Base-by-base conservation (phyloP, 2,329 filamentous ascomycete species). In the Diaporthe citri region DNA sequence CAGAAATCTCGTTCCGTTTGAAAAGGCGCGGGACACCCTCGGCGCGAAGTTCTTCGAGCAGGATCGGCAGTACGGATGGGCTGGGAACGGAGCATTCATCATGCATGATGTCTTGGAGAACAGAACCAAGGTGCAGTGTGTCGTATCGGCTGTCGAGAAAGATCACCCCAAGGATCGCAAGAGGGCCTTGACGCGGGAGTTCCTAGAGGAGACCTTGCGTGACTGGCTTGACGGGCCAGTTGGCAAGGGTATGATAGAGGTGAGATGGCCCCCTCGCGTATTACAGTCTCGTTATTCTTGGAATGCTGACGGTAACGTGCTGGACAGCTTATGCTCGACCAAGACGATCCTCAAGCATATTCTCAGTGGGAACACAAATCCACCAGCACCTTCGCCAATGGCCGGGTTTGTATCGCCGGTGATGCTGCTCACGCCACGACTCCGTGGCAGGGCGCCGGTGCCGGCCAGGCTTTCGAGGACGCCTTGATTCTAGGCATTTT, bases 351-450 rank as follows among this genome's bases (percentile, higher is more conserved):
- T 15, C 69, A 75, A 31, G 75, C 72, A 6, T 77, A 76, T 55
- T 76, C 76, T n/a, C 48, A 75, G 39, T 77, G 76, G 75, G 76
- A 77, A 62, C 76, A 77, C 31, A 77, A 76, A 31, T 66, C 70
- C 9, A 76, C 76, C 13, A 70, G 69, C 22, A 77, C 73, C 4
- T 77, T 56, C 34, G 55, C 52, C 12, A 73, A 59, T 12, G 73
- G 71, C 17, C 70, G 39, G 25, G 72, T 73, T 9, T 76, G 67
- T 25, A 73, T 77, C 20, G 64, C 66, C 46, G 76, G 76, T 22
- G 76, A 77, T 43, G 76, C 76, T 2, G 76, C 76, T 25, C 75
- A 77, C 22, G 76, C 76, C 5, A 75, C 70, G 5, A 71, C 75
- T 2, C 76, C 76, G 17, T 77, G 75, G 76, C 76, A 77, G 48